A percentile compares a stretch with the other conserved stretches of the same genome.
phyloP scores from a whole-genome alignment of 257 asterid species.

The Leptodermis oblonga region DNA sequence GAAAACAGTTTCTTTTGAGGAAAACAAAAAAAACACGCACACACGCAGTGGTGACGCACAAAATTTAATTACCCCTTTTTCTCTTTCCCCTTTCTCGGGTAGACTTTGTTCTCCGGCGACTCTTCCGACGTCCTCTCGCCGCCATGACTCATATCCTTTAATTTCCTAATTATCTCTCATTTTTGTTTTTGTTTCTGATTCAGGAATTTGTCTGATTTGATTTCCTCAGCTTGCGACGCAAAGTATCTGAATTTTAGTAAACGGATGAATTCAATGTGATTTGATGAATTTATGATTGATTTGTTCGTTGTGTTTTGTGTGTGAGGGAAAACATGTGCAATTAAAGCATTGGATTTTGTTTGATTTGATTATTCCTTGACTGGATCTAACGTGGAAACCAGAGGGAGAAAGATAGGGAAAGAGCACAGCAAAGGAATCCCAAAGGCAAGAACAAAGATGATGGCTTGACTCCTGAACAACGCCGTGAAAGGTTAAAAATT shows the following conservation, averaged over 20 bases:
- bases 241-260: not conserved
- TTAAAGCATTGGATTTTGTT: not conserved
- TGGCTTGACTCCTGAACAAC: too few relatives aligned
- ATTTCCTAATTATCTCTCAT: not conserved
- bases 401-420: too few relatives aligned
- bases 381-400: slow-evolving; percentile 25
- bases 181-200: not conserved
- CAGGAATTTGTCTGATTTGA: not conserved
- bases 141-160: slow-evolving; percentile 38
- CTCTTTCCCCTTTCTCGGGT: slow-evolving; percentile 62
- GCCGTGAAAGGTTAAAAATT: not conserved
- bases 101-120: too few relatives aligned
- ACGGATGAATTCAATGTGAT: not conserved
- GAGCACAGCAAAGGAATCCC: not conserved
- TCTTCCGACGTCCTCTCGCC: not conserved
- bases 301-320: not conserved
- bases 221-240: not conserved
- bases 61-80: slow-evolving; percentile 50
- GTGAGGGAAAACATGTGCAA: not conserved
- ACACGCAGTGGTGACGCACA: not conserved
- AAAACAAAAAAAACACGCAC: not conserved
- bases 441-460: slow-evolving; percentile 27
- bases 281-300: not conserved
- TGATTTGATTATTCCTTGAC: slow-evolving; percentile 42
- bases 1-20: not conserved